phyloP scores from a whole-genome alignment of 208 protist genomes.

The Strigomonas galati region DNA sequence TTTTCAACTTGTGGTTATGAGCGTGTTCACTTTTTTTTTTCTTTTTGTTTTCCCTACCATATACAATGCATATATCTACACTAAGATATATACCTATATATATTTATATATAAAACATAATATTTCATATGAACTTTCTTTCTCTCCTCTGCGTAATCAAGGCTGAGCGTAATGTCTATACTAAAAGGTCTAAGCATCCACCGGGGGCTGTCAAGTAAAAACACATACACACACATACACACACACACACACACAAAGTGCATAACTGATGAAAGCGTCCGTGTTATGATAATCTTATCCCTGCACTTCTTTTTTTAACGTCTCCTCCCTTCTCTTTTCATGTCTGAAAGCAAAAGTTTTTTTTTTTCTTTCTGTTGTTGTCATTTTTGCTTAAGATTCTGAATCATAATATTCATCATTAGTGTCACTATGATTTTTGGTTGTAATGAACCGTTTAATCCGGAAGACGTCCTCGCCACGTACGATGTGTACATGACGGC shows the following conservation, averaged over 20 bases:
- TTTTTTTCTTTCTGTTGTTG: conserved; percentile 16
- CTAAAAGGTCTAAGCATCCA: no score
- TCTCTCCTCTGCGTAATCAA: neutral
- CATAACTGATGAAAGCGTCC: no score
- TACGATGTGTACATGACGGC: conserved; percentile 1
- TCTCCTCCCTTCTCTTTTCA: conserved; percentile 11
- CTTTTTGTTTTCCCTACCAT: neutral
- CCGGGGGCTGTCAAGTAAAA: no score
- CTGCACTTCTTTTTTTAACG: no score
- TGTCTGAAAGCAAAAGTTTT: conserved; percentile 4
- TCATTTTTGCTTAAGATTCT: conserved; percentile 16
- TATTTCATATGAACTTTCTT: neutral
- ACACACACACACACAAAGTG: no score
- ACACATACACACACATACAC: no score
- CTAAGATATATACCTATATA: neutral
- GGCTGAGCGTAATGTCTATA: neutral
- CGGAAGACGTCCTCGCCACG: neutral
- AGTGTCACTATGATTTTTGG: no score
- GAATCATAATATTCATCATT: no score
- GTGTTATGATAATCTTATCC: no score
- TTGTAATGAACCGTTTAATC: no score
- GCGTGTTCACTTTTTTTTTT: neutral
- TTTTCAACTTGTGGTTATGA: neutral
- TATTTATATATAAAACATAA: neutral
- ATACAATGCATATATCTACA: neutral